Base-by-base conservation (phyloP, 352 stramenopile species). In the Phytopythium sindhum region DNA sequence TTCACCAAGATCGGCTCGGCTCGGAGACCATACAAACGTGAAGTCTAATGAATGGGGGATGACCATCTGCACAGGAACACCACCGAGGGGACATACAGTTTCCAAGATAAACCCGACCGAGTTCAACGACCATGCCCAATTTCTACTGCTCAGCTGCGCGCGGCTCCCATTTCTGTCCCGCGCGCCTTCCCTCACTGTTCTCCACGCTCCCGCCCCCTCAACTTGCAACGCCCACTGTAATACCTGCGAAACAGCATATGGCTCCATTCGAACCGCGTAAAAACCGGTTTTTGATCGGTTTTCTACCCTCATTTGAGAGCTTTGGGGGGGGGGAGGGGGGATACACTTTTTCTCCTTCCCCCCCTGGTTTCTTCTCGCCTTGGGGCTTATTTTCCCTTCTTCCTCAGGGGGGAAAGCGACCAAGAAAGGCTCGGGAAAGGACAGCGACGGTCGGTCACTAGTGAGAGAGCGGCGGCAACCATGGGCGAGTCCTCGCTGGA, bases 401-500 rank as follows among this genome's bases (percentile, higher is more conserved):
- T 60, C 35, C 14, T 5, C 1, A n/a, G 35, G 54, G 21, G 17
- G 28, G 29, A 48, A n/a, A 28, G 42, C 19, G 42, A 54, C 12
- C 26, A 10, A 23, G 10, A 5, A 39, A 28, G 31, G 15, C 33
- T 59, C 54, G 35, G 37, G 37, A 29, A 45, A 35, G 54, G 54
- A 29, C n/a, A 23, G 28, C 55, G 62, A 60, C 65, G 50, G 45
- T 35, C 31, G 31, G 31, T 35, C 37, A 44, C 42, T 37, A 21
- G 17, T 7, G 24, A 4, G 24, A 45, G 51, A 29, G 15, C 23
- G 8, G 45, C 47, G 19, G 70, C 66, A 54, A 28, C 41, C 9
- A 68, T 62, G 56, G 69, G 37, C 15, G 56, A 70, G 53, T 21
- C 45, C 6, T 52, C 52, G 52, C 54, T 60, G 17, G 72, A 85